These are phyloP conservation scores for Komagataea norvegica DNA, from an alignment of 1,139 yeast genomes.

Conservation along the genomic window DNA sequence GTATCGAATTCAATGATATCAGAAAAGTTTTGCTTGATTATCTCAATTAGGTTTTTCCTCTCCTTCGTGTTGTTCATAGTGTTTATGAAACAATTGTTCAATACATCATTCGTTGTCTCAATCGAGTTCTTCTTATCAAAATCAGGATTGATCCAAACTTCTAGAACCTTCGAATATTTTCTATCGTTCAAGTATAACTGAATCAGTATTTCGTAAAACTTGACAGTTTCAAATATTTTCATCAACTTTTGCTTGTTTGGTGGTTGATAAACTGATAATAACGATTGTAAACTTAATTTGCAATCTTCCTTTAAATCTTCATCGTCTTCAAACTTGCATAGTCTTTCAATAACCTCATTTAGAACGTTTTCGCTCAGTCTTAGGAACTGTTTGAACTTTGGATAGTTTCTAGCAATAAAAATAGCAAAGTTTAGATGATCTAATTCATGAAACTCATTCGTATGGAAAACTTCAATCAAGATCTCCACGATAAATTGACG, in stretches of 20 bases:
- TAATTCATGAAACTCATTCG: constrained; percentile 13
- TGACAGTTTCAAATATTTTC: constrained; percentile 47
- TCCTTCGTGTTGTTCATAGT: constrained; percentile 33
- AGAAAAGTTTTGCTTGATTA: constrained; percentile 37
- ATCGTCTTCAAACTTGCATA: constrained; percentile 43
- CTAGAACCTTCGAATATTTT: constrained; percentile 46
- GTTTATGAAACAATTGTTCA: constrained; percentile 38
- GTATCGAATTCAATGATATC: constrained; percentile 34
- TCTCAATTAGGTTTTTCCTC: constrained; percentile 32
- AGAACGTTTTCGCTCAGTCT: constrained; percentile 59
- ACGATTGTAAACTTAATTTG: constrained; percentile 67
- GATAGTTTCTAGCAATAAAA: constrained; percentile 71
- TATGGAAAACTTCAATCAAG: constrained; percentile 23
- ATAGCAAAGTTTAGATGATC: constrained; percentile 47
- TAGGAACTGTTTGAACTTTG: constrained; percentile 75
- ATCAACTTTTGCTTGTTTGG: constrained; percentile 44
- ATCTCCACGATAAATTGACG: constrained; percentile 27
- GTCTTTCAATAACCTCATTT: constrained; percentile 41
- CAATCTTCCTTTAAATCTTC: constrained; percentile 48
- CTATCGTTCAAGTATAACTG: constrained; percentile 52
- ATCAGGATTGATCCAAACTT: constrained; percentile 32
- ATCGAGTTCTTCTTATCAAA: constrained; percentile 17
- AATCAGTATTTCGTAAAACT: constrained; percentile 56
- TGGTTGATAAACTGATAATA: constrained; percentile 62
- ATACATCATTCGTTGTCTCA: constrained; percentile 29